A percentile compares a stretch with the other conserved stretches of the same genome.
Evolutionary conservation across 352 stramenopile genomes (phyloP).

Genomic region (Phytophthora litchii): DNA sequence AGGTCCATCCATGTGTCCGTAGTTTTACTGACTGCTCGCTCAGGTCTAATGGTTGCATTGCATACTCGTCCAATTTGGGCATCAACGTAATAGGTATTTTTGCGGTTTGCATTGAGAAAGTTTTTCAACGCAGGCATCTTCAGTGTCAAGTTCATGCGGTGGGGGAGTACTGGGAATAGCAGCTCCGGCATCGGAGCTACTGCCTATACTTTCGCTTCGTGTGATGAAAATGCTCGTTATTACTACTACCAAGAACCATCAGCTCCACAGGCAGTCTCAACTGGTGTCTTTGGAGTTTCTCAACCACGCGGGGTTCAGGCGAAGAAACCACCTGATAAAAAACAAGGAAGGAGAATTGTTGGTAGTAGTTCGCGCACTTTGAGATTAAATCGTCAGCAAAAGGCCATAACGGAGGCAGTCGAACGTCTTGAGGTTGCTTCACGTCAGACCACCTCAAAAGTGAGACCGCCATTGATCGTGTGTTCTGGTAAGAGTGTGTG

Average conservation of each 20-base stretch:
- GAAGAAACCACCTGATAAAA: constrained; percentile 30
- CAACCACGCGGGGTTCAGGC: constrained; percentile 4
- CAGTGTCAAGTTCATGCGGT: constrained; percentile 24
- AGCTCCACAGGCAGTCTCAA: constrained; percentile 3
- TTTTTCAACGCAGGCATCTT: constrained; percentile 5
- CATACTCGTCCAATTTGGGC: constrained; percentile 19
- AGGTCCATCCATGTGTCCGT: constrained; percentile 16
- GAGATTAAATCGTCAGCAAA: constrained; percentile 1
- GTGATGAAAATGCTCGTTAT: constrained; percentile 24
- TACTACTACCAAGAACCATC: constrained; percentile 35
- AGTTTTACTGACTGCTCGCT: constrained; percentile 15
- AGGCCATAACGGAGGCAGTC: background rate
- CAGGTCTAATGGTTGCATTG: background rate
- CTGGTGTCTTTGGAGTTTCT: background rate
- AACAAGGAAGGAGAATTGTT: background rate
- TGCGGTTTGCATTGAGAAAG: background rate
- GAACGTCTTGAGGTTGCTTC: background rate
- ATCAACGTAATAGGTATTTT: background rate
- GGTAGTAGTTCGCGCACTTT: constrained; percentile 9
- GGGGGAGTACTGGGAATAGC: constrained; percentile 20
- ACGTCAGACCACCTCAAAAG: background rate
- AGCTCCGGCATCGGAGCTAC: constrained; percentile 21
- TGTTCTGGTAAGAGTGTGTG: constrained; percentile 34
- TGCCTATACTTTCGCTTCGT: constrained; percentile 20
- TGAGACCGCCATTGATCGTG: constrained; percentile 23